A percentile compares a stretch with the other conserved stretches of the same genome.
These are phyloP conservation scores for Pelagophyceae sp. DNA, from an alignment of 352 stramenopile species.

Conservation along the genomic window DNA sequence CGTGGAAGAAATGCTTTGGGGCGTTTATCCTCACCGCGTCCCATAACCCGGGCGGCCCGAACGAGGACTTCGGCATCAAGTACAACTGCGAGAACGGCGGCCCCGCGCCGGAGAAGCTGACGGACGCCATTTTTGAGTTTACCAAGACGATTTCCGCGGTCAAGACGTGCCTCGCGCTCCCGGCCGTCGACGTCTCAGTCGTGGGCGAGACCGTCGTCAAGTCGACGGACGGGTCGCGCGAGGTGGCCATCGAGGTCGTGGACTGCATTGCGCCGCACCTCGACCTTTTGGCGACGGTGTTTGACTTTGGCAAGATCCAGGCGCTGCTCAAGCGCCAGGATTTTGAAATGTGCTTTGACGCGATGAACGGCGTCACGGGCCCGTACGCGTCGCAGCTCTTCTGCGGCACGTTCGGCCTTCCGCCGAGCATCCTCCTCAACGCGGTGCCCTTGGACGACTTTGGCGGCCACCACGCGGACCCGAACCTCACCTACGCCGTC, in stretches of 20 bases:
- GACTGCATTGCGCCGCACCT: slow-evolving; percentile 88
- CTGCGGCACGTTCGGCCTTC: slow-evolving; percentile 84
- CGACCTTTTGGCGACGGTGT: slow-evolving; percentile 91
- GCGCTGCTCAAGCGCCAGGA: slow-evolving; percentile 81
- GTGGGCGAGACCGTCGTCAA: slow-evolving; percentile 47
- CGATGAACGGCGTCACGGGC: slow-evolving; percentile 96
- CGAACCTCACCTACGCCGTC: slow-evolving; percentile 97
- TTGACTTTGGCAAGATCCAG: slow-evolving; percentile 96
- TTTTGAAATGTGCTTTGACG: slow-evolving; percentile 96
- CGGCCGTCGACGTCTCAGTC: slow-evolving; percentile 54
- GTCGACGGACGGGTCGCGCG: slow-evolving; percentile 49
- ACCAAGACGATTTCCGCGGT: slow-evolving; percentile 87
- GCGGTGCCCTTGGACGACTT: slow-evolving; percentile 92
- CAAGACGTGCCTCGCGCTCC: slow-evolving; percentile 70
- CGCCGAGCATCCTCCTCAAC: slow-evolving; percentile 71
- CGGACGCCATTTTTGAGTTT: slow-evolving; percentile 86
- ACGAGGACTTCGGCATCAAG: slow-evolving; percentile 96
- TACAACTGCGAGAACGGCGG: slow-evolving; percentile 99
- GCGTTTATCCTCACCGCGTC: slow-evolving; percentile 97
- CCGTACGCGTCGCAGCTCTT: slow-evolving; percentile 93
- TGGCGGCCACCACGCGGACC: slow-evolving; percentile 90
- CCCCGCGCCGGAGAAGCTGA: slow-evolving; percentile 92
- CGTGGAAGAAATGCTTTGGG: slow-evolving; percentile 84
- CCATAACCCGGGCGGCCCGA: slow-evolving; percentile 96
- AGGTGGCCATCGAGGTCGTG: slow-evolving; percentile 93